These are phyloP conservation scores for Albatrellus sp. DNA, from an alignment of 1,284 basidiomycete genomes.

Conservation along the genomic window DNA sequence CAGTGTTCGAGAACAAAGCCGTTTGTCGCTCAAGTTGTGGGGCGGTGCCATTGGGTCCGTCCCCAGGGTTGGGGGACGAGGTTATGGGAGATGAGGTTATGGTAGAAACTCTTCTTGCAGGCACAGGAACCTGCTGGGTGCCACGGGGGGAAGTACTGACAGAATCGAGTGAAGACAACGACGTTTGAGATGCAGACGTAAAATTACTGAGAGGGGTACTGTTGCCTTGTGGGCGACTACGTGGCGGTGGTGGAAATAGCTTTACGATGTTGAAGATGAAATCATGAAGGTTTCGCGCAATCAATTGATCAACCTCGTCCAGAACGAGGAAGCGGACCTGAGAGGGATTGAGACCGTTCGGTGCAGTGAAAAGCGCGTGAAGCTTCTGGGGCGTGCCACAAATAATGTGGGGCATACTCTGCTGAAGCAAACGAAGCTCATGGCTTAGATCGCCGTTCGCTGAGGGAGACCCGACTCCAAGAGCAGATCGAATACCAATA, in stretches of 20 bases:
- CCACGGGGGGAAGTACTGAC: slow-evolving; percentile 27
- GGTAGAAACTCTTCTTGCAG: slow-evolving; percentile 46
- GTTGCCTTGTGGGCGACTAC: slow-evolving; percentile 47
- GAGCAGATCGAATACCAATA: slow-evolving; percentile 78
- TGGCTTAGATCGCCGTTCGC: slow-evolving; percentile 55
- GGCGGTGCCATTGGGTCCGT: slow-evolving; percentile 21
- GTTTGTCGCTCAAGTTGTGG: slow-evolving; percentile 76
- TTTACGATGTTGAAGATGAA: slow-evolving; percentile 90
- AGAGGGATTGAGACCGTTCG: slow-evolving; percentile 61
- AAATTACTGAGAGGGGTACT: slow-evolving; percentile 24
- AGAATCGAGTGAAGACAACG: slow-evolving; percentile 44
- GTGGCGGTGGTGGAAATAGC: slow-evolving; percentile 65
- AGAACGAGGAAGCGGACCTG: slow-evolving; percentile 89
- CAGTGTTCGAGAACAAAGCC: slow-evolving; percentile 90
- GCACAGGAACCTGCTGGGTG: slow-evolving; percentile 32
- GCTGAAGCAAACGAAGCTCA: slow-evolving; percentile 76
- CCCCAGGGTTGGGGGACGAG: slow-evolving; percentile 27
- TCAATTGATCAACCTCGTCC: slow-evolving; percentile 96
- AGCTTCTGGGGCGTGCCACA: slow-evolving; percentile 96
- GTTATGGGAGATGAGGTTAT: slow-evolving; percentile 37
- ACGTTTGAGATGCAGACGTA: slow-evolving; percentile 23
- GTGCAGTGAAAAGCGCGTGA: slow-evolving; percentile 81
- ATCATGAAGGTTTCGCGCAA: slow-evolving; percentile 92
- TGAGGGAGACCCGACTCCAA: slow-evolving; percentile 71
- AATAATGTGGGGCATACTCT: slow-evolving; percentile 88